A percentile compares a stretch with the other conserved stretches of the same genome.
Conservation (phyloP, 192 early-diverging fungal genomes). For the Backusella morwellensis region DNA sequence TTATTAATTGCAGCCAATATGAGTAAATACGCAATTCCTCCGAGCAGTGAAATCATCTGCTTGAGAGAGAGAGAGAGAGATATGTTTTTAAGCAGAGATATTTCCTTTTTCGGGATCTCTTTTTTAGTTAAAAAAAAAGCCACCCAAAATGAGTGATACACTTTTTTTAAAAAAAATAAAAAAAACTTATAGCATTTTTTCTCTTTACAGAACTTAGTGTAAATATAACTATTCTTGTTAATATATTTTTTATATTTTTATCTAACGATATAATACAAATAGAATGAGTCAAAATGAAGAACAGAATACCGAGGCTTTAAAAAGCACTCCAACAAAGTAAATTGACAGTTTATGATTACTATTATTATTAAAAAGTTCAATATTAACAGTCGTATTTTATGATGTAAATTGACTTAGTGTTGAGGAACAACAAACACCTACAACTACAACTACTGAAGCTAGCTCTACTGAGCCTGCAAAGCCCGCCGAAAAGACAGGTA, state of each 20-base stretch:
- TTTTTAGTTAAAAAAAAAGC: not conserved
- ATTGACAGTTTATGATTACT: not conserved
- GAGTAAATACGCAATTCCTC: not conserved
- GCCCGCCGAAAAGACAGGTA: not conserved
- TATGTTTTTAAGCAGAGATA: not conserved
- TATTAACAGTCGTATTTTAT: not conserved
- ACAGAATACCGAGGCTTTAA: not conserved
- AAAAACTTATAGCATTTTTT: not conserved
- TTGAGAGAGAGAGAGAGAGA: too few relatives aligned
- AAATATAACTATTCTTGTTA: not conserved
- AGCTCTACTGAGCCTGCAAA: not conserved
- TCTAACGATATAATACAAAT: not conserved
- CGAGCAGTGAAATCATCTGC: not conserved
- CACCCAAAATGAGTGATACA: not conserved
- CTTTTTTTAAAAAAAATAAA: not conserved
- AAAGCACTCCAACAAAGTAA: not conserved
- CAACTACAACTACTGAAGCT: not conserved
- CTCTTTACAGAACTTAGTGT: not conserved
- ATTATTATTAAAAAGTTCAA: not conserved
- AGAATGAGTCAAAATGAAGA: conserved; percentile 6
- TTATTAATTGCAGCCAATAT: not conserved
- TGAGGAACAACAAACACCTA: not conserved
- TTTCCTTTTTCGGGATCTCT: not conserved
- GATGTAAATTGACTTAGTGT: not conserved
- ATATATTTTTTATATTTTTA: not conserved